A percentile compares a stretch with the other conserved stretches of the same genome.
phyloP scores from a whole-genome alignment of 345 rosid species.

The Streptanthus diversifolius region DNA sequence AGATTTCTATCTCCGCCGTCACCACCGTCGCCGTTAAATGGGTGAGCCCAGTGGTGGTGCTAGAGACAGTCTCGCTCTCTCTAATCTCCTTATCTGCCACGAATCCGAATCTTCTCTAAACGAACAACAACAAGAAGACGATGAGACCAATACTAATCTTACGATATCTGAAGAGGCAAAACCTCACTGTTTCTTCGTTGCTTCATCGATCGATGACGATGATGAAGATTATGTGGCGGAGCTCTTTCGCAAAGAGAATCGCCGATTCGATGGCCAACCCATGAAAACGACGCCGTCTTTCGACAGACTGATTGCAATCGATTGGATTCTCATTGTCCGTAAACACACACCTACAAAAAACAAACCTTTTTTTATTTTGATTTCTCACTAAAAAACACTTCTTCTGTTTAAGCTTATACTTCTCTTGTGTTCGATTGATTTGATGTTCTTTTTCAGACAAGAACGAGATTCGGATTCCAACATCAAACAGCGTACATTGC shows the following conservation, averaged over 20 bases:
- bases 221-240: constrained; percentile 46
- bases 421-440: background rate
- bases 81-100: constrained; percentile 53
- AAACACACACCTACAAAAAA: background rate
- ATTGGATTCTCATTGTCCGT: constrained; percentile 75
- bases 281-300: constrained; percentile 21
- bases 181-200: constrained; percentile 8
- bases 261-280: constrained; percentile 19
- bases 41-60: constrained; percentile 22
- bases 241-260: constrained; percentile 40
- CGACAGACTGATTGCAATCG: constrained; percentile 63
- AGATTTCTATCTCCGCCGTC: constrained; percentile 1
- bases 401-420: too few relatives aligned
- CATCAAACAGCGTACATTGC: constrained; percentile 71
- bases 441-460: constrained; percentile 43
- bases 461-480: constrained; percentile 61
- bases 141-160: background rate
- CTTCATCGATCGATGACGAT: constrained; percentile 26
- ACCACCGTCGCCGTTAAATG: constrained; percentile 30
- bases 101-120: constrained; percentile 46
- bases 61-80: constrained; percentile 33
- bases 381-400: background rate
- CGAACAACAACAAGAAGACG: constrained; percentile 8
- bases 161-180: constrained; percentile 16
- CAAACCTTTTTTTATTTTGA: background rate